Base-by-base conservation (phyloP, 768 basidiomycete species). In the Phlegmacium glaucopus region DNA sequence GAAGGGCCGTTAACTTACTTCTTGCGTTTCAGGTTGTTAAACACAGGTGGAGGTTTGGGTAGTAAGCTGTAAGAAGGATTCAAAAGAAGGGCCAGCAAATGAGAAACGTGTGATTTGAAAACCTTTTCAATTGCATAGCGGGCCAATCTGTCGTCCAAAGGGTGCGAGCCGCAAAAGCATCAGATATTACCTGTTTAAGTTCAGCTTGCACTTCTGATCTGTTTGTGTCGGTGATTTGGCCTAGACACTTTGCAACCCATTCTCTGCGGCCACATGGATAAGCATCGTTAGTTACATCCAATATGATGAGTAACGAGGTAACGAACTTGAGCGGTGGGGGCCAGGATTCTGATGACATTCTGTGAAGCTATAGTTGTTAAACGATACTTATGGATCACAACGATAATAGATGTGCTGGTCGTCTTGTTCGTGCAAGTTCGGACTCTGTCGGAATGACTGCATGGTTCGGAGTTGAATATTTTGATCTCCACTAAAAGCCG, bases 121-220 rank as follows among this genome's bases (percentile, higher is more conserved):
- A 94, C 94, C 87, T 88, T 74, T 90, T 78, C 46, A 99, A 74
- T 68, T 95, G 88, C 28, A 94, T 79, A 27, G 79, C 85, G 9
- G 77, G 71, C 96, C 96, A 99, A 66, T 98, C 92, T 48, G 88
- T 95, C n/a, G 90, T 88, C 82, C 90, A 87, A 18, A 98, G 76
- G 1, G 87, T 79, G 63, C 89, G 84, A 61, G 82, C 77, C 52
- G 82, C 77, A 71, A 91, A 95, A 68, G 93, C 85, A 57, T 93
- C 82, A 80, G 89, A 87, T 68, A 99, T 96, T 79, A 93, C 88
- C 83, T 90, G 80, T 81, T 93, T 94, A 63, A 99, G 72, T 76
- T 99, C 96, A 50, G 87, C 78, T 61, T 94, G 91, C 16, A 94
- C 94, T 56, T 94, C 92, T 41, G 71, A 70, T 65, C 87, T 83